Evolutionary conservation across 225 moss, liverwort and hornwort genomes (phyloP).

Genomic region (Antitrichia curtipendula): DNA sequence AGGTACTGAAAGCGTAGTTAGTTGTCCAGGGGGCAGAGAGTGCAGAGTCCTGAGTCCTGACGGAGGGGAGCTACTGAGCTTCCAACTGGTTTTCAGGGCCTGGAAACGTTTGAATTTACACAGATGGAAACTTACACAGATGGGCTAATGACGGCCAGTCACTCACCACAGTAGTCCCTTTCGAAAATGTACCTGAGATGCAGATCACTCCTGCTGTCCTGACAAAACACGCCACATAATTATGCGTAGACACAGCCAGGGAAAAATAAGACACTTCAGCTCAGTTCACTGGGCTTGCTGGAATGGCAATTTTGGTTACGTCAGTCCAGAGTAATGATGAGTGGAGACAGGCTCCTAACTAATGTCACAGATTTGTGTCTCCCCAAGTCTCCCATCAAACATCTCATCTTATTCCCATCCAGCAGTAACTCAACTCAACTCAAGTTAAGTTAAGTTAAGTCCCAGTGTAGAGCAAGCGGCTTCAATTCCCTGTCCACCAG

Average conservation of each 20-base stretch:
- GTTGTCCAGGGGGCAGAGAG: neutral
- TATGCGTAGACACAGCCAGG: neutral
- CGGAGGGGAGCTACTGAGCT: neutral
- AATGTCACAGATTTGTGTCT: neutral
- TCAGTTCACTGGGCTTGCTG: neutral
- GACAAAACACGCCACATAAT: neutral
- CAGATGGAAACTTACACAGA: neutral
- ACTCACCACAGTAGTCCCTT: neutral
- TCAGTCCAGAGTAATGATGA: neutral
- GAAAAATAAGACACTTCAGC: too few relatives aligned
- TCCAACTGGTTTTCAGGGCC: neutral
- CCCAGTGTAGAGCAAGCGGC: neutral
- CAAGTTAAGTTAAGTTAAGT: neutral
- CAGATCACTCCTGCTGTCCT: neutral
- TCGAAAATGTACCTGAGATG: neutral
- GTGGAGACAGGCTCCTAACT: neutral
- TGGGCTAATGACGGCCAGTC: neutral
- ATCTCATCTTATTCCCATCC: neutral
- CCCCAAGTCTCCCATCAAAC: neutral
- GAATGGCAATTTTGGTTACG: neutral
- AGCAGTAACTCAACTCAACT: too few relatives aligned
- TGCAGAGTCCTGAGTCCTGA: neutral
- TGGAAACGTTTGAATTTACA: neutral
- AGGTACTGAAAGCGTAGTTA: neutral
- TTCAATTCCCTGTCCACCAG: neutral